Percentiles rank a stretch among this genome's conserved stretches.
Conservation (phyloP, 805 yeast species). For the Kodamaea kaohsiungensis region DNA sequence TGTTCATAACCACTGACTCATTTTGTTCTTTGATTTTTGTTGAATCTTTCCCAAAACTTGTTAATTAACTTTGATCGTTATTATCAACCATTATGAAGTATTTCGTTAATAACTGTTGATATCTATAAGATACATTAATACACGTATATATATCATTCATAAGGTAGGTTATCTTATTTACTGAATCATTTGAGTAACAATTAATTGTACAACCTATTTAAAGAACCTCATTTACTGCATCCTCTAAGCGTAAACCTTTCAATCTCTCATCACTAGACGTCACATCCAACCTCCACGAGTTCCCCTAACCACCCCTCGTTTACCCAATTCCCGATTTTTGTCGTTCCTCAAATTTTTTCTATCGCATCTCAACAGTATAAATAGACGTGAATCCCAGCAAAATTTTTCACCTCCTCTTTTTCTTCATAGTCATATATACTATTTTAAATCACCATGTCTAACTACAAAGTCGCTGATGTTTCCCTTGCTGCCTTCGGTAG, state of each 20-base stretch:
- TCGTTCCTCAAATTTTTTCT: not conserved
- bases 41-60: not conserved
- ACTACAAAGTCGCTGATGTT: constrained; percentile 96
- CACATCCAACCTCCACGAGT: not conserved
- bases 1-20: not conserved
- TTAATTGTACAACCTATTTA: too few relatives aligned
- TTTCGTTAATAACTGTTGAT: too few relatives aligned
- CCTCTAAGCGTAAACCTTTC: not conserved
- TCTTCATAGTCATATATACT: not conserved
- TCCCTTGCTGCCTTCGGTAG: constrained; percentile 99
- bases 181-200: too few relatives aligned
- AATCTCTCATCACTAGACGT: not conserved
- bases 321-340: not conserved
- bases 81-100: too few relatives aligned
- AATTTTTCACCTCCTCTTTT: constrained; percentile 6
- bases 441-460: constrained; percentile 34
- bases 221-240: not conserved
- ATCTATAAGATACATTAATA: too few relatives aligned
- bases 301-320: not conserved
- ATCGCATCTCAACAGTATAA: not conserved
- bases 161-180: too few relatives aligned
- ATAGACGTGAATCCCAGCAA: not conserved
- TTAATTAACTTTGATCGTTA: too few relatives aligned
- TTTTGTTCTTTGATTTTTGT: not conserved
- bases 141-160: too few relatives aligned